Conservation (phyloP, 441 rosid genomes). For the Omphalea diandra region DNA sequence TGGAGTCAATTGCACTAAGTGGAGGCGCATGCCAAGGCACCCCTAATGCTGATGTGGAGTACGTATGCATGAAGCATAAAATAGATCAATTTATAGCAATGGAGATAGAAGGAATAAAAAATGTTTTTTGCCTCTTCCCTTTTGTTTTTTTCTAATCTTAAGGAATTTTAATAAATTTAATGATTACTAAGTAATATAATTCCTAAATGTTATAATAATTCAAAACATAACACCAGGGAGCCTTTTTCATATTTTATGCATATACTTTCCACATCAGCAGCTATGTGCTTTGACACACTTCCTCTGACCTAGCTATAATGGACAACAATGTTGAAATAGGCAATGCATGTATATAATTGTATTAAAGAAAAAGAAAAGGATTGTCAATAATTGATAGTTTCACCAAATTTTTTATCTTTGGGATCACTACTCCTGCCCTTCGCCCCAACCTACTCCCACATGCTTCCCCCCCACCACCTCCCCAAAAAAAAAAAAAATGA, state of each 20-base stretch:
- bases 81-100: background rate
- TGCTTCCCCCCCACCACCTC: no score
- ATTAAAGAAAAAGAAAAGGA: no score
- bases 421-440: no score
- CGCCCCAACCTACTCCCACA: no score
- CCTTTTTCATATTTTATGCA: background rate
- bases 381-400: no score
- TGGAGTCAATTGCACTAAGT: background rate
- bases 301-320: background rate
- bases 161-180: background rate
- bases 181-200: no score
- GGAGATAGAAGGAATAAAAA: background rate
- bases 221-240: background rate
- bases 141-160: background rate
- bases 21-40: background rate
- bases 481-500: no score
- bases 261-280: background rate
- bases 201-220: background rate
- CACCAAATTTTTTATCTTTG: no score
- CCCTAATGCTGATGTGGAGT: background rate
- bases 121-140: background rate
- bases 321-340: background rate
- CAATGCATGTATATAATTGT: no score
- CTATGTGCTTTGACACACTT: background rate
- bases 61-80: background rate